A percentile compares a stretch with the other conserved stretches of the same genome.
phyloP scores from a whole-genome alignment of 192 early-diverging fungal genomes.

The Backusella mclennaniae region DNA sequence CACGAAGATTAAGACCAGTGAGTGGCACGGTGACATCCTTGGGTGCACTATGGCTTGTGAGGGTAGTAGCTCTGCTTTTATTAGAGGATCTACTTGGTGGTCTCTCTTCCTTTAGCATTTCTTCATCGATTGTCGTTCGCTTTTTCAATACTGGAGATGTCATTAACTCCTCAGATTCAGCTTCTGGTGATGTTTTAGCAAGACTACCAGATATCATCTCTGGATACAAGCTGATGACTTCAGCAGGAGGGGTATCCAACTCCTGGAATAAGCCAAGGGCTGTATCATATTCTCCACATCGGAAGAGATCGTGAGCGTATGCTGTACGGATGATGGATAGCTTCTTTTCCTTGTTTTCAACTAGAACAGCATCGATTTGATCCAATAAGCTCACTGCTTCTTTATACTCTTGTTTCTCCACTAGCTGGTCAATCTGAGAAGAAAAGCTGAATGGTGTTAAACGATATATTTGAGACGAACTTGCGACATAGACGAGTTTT shows the following conservation, averaged over 20 bases:
- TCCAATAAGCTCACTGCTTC: slow-evolving; percentile 75
- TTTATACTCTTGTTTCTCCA: slow-evolving; percentile 66
- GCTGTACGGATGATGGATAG: slow-evolving; percentile 60
- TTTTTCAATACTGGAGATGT: neutral
- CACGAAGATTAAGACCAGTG: slow-evolving; percentile 51
- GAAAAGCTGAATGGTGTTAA: slow-evolving; percentile 61
- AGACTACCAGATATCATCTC: slow-evolving; percentile 62
- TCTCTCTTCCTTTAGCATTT: slow-evolving; percentile 10
- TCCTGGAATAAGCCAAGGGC: slow-evolving; percentile 67
- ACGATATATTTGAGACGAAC: slow-evolving; percentile 67
- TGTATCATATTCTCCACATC: slow-evolving; percentile 60
- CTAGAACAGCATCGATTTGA: slow-evolving; percentile 70
- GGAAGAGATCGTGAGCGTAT: slow-evolving; percentile 72
- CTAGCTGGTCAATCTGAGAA: slow-evolving; percentile 69
- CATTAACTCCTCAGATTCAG: slow-evolving; percentile 19
- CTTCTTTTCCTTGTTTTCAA: slow-evolving; percentile 68
- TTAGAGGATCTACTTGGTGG: slow-evolving; percentile 1
- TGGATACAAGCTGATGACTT: slow-evolving; percentile 70
- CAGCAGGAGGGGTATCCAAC: slow-evolving; percentile 59
- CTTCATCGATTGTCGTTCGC: slow-evolving; percentile 6
- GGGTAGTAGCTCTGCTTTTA: slow-evolving; percentile 11
- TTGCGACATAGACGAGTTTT: slow-evolving; percentile 73
- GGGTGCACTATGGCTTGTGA: slow-evolving; percentile 10
- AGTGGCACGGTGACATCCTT: slow-evolving; percentile 23
- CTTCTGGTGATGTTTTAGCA: slow-evolving; percentile 35